Percentiles rank a stretch among this genome's conserved stretches.
phyloP scores from a whole-genome alignment of 495 filamentous ascomycete species.

The Lepraria neglecta region DNA sequence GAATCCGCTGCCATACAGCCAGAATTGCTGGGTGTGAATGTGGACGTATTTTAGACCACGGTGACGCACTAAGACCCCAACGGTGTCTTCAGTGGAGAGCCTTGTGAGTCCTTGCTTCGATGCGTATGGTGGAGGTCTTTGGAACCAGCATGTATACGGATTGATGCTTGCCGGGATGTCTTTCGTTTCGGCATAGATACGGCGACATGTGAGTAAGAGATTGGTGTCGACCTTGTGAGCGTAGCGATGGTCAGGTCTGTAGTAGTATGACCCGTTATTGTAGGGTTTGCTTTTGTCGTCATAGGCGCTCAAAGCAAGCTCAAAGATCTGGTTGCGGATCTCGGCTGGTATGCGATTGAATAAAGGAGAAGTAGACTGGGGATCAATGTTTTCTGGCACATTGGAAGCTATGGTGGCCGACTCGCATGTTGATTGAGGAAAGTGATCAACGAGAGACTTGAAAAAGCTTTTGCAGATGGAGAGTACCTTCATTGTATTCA shows the following conservation, averaged over 20 bases:
- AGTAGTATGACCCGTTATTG: constrained; percentile 23
- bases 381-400: background rate
- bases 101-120: background rate
- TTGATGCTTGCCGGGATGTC: constrained; percentile 31
- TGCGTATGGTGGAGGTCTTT: constrained; percentile 10
- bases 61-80: background rate
- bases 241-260: constrained; percentile 29
- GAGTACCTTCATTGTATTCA: no score
- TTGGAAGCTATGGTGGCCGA: background rate
- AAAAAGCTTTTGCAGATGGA: no score
- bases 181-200: constrained; percentile 30
- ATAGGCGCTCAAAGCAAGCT: constrained; percentile 30
- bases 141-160: constrained; percentile 23
- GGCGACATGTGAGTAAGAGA: constrained; percentile 32
- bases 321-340: constrained; percentile 32
- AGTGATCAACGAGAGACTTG: no score
- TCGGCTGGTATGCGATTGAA: constrained; percentile 33
- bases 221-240: constrained; percentile 26
- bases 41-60: constrained; percentile 22
- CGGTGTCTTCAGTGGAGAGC: background rate
- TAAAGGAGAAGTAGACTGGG: constrained; percentile 27
- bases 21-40: constrained; percentile 30
- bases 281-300: constrained; percentile 26
- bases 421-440: background rate
- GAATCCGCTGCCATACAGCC: constrained; percentile 21